Percentiles rank a stretch among this genome's conserved stretches.
These are phyloP conservation scores for Meyerozyma athensensis DNA, from an alignment of 1,139 yeast species.

Conservation along the genomic window DNA sequence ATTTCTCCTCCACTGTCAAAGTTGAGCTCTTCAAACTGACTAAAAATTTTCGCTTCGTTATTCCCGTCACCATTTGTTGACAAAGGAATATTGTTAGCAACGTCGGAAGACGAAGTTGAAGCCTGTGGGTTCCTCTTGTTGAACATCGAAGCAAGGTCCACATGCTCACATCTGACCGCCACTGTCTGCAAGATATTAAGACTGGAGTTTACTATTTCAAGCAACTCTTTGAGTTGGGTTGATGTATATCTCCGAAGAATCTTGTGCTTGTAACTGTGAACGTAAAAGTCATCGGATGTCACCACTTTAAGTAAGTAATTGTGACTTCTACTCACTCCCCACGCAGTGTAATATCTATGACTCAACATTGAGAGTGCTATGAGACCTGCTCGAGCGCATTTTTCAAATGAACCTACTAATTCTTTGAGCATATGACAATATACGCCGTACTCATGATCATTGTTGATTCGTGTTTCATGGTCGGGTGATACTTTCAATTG, in stretches of 20 bases:
- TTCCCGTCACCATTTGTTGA: not conserved
- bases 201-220: not conserved
- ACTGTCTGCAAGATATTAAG: not conserved
- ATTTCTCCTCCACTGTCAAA: conserved; percentile 1
- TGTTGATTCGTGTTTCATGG: not conserved
- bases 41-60: not conserved
- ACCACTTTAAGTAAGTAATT: conserved; percentile 8
- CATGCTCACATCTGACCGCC: not conserved
- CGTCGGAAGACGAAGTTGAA: not conserved
- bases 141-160: not conserved
- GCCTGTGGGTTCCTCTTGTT: not conserved
- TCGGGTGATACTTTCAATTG: not conserved
- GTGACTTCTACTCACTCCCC: conserved; percentile 10
- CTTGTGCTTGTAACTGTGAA: not conserved
- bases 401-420: conserved; percentile 1
- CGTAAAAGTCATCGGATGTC: conserved; percentile 8
- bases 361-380: conserved; percentile 4
- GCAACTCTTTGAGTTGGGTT: not conserved
- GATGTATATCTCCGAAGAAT: too few species aligned
- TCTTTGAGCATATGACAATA: not conserved
- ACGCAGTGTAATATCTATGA: conserved; percentile 11
- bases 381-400: conserved; percentile 1
- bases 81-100: not conserved
- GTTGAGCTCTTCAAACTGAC: conserved; percentile 3
- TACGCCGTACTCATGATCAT: conserved; percentile 2